phyloP scores from a whole-genome alignment of 1,284 basidiomycete species.

The Tilletia walkeri region DNA sequence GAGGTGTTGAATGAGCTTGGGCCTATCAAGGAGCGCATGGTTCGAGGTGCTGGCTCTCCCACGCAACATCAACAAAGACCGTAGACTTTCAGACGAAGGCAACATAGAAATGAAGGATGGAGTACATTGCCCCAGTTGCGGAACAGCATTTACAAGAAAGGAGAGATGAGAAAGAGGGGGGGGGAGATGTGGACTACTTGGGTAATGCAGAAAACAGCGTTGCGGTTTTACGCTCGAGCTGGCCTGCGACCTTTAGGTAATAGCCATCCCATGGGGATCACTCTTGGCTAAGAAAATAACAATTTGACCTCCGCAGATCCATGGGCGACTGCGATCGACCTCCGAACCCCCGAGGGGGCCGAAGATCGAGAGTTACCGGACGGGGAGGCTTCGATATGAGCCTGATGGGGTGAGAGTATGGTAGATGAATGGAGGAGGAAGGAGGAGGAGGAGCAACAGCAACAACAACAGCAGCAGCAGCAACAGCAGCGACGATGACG shows the following conservation, averaged over 20 bases:
- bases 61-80: not conserved
- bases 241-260: constrained; percentile 16
- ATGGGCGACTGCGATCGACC: constrained; percentile 11
- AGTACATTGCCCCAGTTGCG: not conserved
- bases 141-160: not conserved
- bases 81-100: not conserved
- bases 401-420: not conserved
- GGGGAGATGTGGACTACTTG: constrained; percentile 10
- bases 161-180: not conserved
- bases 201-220: constrained; percentile 16
- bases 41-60: constrained; percentile 23
- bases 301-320: constrained; percentile 13
- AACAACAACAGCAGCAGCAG: not conserved
- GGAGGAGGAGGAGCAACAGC: not conserved
- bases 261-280: not conserved
- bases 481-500: not conserved
- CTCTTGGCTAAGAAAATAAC: constrained; percentile 9
- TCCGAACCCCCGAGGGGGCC: no score
- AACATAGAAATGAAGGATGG: not conserved
- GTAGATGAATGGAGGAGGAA: not conserved
- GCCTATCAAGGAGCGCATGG: constrained; percentile 41
- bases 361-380: constrained; percentile 13
- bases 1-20: constrained; percentile 53
- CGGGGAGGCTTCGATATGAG: constrained; percentile 17
- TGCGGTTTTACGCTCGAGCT: constrained; percentile 14